These are phyloP conservation scores for Hyaloraphidium curvatum DNA, from an alignment of 192 early-diverging fungal species.

Conservation along the genomic window DNA sequence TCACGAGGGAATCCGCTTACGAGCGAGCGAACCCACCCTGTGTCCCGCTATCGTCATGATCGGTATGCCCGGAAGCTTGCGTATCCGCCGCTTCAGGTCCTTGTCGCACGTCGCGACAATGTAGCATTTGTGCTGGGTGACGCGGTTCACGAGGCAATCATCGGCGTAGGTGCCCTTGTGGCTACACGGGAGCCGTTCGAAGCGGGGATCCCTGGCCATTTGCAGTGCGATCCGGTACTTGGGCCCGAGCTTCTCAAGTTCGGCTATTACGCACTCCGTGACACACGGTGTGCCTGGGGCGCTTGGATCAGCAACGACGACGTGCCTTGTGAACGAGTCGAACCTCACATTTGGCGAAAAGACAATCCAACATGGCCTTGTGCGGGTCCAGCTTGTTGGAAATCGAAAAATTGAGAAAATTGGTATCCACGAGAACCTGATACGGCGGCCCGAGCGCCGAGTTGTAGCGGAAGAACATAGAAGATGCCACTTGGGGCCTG, in stretches of 20 bases:
- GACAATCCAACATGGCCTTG: slow-evolving; percentile 96
- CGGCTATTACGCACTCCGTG: slow-evolving; percentile 96
- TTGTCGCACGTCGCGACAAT: slow-evolving; percentile 97
- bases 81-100: slow-evolving; percentile 84
- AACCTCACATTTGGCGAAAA: slow-evolving; percentile 77
- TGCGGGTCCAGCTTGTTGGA: slow-evolving; percentile 96
- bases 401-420: slow-evolving; percentile 99
- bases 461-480: slow-evolving; percentile 96
- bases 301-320: neutral
- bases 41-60: slow-evolving; percentile 87
- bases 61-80: slow-evolving; percentile 89
- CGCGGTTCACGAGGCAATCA: slow-evolving; percentile 87
- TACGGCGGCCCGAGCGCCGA: slow-evolving; percentile 88
- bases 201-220: slow-evolving; percentile 91
- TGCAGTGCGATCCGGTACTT: slow-evolving; percentile 87
- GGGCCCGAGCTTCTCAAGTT: slow-evolving; percentile 91
- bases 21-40: too few relatives aligned
- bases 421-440: slow-evolving; percentile 90
- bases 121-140: slow-evolving; percentile 87
- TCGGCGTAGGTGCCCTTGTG: slow-evolving; percentile 99
- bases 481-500: slow-evolving; percentile 73
- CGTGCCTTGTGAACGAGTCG: neutral
- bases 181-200: slow-evolving; percentile 84
- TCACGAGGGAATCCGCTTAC: too few relatives aligned
- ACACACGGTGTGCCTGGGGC: slow-evolving; percentile 68